These are phyloP conservation scores for Luffa acutangula DNA, from an alignment of 306 rosid genomes.

Conservation along the genomic window DNA sequence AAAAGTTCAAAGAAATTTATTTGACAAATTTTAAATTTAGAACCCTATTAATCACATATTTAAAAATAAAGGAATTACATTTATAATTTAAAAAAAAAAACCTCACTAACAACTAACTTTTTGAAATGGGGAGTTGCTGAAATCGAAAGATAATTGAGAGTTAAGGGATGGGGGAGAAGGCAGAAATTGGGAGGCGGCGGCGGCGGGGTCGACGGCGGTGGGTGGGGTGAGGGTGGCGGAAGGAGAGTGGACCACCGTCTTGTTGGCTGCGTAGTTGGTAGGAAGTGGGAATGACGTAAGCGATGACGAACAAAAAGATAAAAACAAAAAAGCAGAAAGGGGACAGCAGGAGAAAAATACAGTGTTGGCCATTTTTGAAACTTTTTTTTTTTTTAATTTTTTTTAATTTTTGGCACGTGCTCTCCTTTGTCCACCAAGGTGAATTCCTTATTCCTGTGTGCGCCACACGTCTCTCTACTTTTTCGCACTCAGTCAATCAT, in stretches of 20 bases:
- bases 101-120: too few species aligned
- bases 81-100: too few species aligned
- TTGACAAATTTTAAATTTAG: too few species aligned
- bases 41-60: too few species aligned
- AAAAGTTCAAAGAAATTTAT: too few species aligned
- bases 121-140: too few species aligned
- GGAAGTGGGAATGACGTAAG: not conserved
- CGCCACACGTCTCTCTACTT: too few species aligned
- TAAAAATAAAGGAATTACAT: too few species aligned
- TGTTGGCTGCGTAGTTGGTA: not conserved
- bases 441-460: not conserved
- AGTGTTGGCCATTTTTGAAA: not conserved
- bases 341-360: not conserved
- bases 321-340: not conserved
- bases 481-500: too few species aligned
- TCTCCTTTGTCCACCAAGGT: too few species aligned
- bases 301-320: not conserved
- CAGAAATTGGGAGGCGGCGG: not conserved
- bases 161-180: too few species aligned
- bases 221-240: not conserved
- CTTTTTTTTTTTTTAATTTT: not conserved
- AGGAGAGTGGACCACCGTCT: not conserved
- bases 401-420: not conserved
- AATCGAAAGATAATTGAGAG: not conserved
- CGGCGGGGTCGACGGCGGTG: not conserved